phyloP scores from a whole-genome alignment of 2,329 filamentous ascomycete genomes.

The Trichophaea hybrida region DNA sequence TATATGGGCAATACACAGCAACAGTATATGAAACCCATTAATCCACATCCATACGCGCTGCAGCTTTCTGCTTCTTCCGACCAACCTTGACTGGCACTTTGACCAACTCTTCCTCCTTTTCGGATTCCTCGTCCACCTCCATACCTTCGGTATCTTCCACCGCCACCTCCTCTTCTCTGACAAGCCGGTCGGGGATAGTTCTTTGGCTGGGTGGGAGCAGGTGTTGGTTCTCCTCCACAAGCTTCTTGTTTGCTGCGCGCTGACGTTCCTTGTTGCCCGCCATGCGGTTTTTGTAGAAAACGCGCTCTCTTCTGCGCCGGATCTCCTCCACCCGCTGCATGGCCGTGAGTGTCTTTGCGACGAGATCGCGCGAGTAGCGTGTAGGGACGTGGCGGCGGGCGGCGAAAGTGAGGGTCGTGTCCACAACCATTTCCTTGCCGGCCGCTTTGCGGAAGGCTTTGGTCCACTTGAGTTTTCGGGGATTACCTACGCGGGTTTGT shows the following conservation, averaged over 20 bases:
- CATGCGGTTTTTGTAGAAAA: constrained; percentile 91
- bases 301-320: constrained; percentile 64
- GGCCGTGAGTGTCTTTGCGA: constrained; percentile 72
- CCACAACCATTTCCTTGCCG: constrained; percentile 82
- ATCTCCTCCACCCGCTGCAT: constrained; percentile 89
- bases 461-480: constrained; percentile 92
- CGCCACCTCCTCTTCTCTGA: constrained; percentile 25
- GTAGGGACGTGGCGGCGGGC: constrained; percentile 86
- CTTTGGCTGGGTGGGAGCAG: constrained; percentile 52
- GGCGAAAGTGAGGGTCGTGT: constrained; percentile 83
- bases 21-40: background rate
- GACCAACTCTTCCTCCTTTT: constrained; percentile 32
- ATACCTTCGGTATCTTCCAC: constrained; percentile 26
- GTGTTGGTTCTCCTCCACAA: constrained; percentile 85
- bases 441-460: constrained; percentile 77
- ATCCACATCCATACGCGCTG: constrained; percentile 3
- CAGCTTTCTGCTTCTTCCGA: constrained; percentile 2
- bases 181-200: constrained; percentile 39
- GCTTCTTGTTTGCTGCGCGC: constrained; percentile 64
- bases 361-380: constrained; percentile 87
- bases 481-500: constrained; percentile 44
- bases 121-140: constrained; percentile 33
- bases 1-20: no score
- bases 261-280: constrained; percentile 74
- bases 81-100: constrained; percentile 28